phyloP scores from a whole-genome alignment of 192 early-diverging fungal species.

The Coemansia sp. region DNA sequence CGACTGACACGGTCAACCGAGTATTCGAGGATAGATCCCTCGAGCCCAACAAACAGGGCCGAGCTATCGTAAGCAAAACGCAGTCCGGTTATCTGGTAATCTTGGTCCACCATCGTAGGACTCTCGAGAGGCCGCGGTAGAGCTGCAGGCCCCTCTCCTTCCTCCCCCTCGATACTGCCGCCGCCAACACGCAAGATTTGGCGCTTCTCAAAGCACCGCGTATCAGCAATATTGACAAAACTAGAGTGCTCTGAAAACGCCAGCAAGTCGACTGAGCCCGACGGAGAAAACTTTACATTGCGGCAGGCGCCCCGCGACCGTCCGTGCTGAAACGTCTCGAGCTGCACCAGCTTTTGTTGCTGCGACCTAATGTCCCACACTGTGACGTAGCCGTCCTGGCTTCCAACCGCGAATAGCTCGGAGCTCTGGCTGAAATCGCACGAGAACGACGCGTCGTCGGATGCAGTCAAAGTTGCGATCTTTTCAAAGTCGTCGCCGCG shows the following conservation, averaged over 20 bases:
- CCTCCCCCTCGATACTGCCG: no score
- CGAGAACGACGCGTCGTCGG: conserved; percentile 88
- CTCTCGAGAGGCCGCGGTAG: conserved; percentile 11
- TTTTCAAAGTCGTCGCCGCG: conserved; percentile 67
- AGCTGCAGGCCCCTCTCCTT: neutral
- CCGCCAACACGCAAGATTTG: conserved; percentile 79
- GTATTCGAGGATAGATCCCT: conserved; percentile 82
- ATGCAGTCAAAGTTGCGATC: conserved; percentile 74
- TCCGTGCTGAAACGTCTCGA: conserved; percentile 77
- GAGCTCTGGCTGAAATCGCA: conserved; percentile 96
- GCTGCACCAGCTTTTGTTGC: conserved; percentile 64
- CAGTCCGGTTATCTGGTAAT: conserved; percentile 88
- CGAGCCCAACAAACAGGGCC: conserved; percentile 88
- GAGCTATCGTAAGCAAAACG: conserved; percentile 82
- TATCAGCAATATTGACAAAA: conserved; percentile 90
- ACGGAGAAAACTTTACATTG: conserved; percentile 92
- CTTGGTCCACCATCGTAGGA: conserved; percentile 15
- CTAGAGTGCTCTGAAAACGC: conserved; percentile 70
- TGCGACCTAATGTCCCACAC: conserved; percentile 91
- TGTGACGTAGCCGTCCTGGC: conserved; percentile 89
- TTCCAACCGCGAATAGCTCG: conserved; percentile 94
- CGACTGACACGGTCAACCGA: conserved; percentile 78
- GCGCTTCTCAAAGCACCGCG: conserved; percentile 79
- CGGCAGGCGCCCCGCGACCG: conserved; percentile 66
- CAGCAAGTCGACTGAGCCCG: conserved; percentile 87